Conservation (phyloP, 306 rosid genomes). For the Pterocarpus macrocarpus region DNA sequence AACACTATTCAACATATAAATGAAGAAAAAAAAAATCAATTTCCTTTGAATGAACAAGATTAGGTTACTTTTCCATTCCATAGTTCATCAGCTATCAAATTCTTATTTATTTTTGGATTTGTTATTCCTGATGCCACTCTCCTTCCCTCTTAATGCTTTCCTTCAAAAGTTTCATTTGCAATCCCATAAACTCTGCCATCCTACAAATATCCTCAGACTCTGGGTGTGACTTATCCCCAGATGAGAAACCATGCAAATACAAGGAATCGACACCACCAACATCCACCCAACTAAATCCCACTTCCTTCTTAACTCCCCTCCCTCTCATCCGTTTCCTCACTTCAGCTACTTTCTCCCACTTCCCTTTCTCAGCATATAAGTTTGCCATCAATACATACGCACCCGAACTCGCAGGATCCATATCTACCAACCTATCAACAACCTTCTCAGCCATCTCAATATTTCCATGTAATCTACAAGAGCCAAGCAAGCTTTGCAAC, state of each 20-base stretch:
- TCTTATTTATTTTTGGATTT: slow-evolving; percentile 2
- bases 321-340: slow-evolving; percentile 80
- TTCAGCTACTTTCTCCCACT: slow-evolving; percentile 85
- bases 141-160: slow-evolving; percentile 45
- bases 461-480: slow-evolving; percentile 74
- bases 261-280: slow-evolving; percentile 62
- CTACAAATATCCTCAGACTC: slow-evolving; percentile 65
- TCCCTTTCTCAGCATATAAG: slow-evolving; percentile 80
- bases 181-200: slow-evolving; percentile 72
- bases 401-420: slow-evolving; percentile 78
- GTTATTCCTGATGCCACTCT: slow-evolving; percentile 24
- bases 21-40: not conserved
- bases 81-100: slow-evolving; percentile 8
- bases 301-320: slow-evolving; percentile 77
- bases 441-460: slow-evolving; percentile 79
- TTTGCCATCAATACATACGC: slow-evolving; percentile 78
- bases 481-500: slow-evolving; percentile 84
- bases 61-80: slow-evolving; percentile 25
- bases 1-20: not conserved
- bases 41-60: not conserved
- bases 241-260: slow-evolving; percentile 78
- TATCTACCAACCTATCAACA: slow-evolving; percentile 58
- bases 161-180: slow-evolving; percentile 65
- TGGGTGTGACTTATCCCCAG: slow-evolving; percentile 78
- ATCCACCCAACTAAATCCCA: slow-evolving; percentile 88